Percentiles rank a stretch among this genome's conserved stretches.
Conservation (phyloP, 2,329 filamentous ascomycete species). For the Apiospora malaysiana region DNA sequence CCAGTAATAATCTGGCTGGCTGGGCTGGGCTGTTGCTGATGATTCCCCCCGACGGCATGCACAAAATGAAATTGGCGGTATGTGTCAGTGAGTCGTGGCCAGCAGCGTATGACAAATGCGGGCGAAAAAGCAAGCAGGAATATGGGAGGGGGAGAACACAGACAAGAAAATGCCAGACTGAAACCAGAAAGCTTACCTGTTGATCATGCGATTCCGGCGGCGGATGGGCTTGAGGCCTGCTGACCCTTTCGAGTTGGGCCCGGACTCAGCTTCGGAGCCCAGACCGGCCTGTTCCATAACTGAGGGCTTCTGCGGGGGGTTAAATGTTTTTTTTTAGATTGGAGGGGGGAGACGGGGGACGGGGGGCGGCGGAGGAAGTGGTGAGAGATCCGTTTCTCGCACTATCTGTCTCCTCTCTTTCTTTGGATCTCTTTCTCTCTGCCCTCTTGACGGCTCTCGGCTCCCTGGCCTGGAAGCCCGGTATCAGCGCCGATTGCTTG, state of each 20-base stretch:
- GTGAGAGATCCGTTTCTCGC: not conserved
- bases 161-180: not conserved
- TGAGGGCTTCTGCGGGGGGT: not conserved
- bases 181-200: slow-evolving; percentile 50
- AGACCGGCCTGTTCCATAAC: slow-evolving; percentile 33
- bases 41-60: not conserved
- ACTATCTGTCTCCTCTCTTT: not conserved
- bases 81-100: not conserved
- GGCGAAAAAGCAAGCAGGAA: not conserved
- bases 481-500: slow-evolving; percentile 27
- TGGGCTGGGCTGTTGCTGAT: not conserved
- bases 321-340: not conserved
- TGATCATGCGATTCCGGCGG: slow-evolving; percentile 69
- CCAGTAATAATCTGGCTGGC: not conserved
- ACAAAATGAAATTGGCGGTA: slow-evolving; percentile 15
- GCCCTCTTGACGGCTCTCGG: not conserved
- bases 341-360: not conserved
- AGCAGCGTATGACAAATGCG: not conserved
- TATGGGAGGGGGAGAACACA: not conserved
- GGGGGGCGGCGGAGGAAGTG: not conserved
- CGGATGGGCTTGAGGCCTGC: slow-evolving; percentile 52
- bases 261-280: slow-evolving; percentile 32
- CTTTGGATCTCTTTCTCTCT: not conserved
- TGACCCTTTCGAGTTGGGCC: slow-evolving; percentile 30
- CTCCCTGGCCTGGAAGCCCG: slow-evolving; percentile 25